Conservation (phyloP, 352 stramenopile genomes). For the Blastocystis hominis region DNA sequence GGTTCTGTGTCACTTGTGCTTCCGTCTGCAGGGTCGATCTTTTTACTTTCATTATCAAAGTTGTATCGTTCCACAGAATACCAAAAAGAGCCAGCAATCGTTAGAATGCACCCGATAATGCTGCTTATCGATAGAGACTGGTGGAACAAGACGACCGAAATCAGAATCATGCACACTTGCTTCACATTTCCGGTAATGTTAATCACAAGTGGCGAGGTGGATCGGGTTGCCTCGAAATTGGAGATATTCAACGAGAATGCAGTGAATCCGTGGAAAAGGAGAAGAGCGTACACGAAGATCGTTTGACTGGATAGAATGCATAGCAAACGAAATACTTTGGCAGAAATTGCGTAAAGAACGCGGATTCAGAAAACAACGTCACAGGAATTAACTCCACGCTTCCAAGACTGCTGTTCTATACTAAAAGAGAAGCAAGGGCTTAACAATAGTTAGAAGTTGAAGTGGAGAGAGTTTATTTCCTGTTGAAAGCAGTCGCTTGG, state of each 20-base stretch:
- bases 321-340: not conserved
- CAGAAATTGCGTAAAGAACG: constrained; percentile 26
- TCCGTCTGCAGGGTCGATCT: constrained; percentile 2
- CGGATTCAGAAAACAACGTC: not conserved
- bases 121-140: constrained; percentile 24
- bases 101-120: constrained; percentile 22
- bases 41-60: constrained; percentile 40
- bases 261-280: constrained; percentile 42
- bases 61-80: constrained; percentile 55
- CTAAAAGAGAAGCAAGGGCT: not conserved
- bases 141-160: constrained; percentile 44
- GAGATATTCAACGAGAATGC: constrained; percentile 48
- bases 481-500: constrained; percentile 44
- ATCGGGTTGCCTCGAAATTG: constrained; percentile 53
- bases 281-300: constrained; percentile 3
- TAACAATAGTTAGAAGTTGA: constrained; percentile 39
- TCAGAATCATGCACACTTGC: constrained; percentile 57
- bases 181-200: constrained; percentile 57
- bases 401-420: constrained; percentile 55
- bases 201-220: constrained; percentile 31
- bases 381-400: constrained; percentile 39
- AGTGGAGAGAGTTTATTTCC: constrained; percentile 55
- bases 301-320: not conserved
- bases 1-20: not conserved
- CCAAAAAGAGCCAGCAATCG: constrained; percentile 44